Conservation (phyloP, 1,284 basidiomycete species). For the Irpex sp. region DNA sequence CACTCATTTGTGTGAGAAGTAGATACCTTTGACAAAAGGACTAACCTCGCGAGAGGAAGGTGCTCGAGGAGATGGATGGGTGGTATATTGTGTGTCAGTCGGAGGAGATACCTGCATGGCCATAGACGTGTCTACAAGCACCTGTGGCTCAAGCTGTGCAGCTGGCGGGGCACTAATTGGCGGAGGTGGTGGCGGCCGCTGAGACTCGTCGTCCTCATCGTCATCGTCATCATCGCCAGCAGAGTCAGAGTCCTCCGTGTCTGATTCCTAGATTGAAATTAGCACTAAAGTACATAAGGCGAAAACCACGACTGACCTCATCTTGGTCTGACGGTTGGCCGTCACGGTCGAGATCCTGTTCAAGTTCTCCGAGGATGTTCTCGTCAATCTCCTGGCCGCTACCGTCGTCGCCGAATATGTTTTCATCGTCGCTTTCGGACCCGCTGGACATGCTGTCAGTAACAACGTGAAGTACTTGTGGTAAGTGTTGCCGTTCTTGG, state of each 20-base stretch:
- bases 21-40: not conserved
- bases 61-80: conserved; percentile 15
- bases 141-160: not conserved
- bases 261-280: conserved; percentile 38
- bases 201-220: conserved; percentile 17
- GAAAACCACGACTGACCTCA: conserved; percentile 24
- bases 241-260: conserved; percentile 56
- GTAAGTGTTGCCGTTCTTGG: not conserved
- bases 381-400: conserved; percentile 50
- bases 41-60: conserved; percentile 10
- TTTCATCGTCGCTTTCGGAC: conserved; percentile 59
- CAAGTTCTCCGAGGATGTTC: conserved; percentile 47
- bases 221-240: conserved; percentile 42
- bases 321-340: conserved; percentile 28
- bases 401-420: conserved; percentile 40
- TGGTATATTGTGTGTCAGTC: conserved; percentile 7
- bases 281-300: not conserved
- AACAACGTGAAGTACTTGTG: not conserved
- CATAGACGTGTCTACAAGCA: not conserved
- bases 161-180: conserved; percentile 1
- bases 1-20: not conserved
- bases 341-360: conserved; percentile 48
- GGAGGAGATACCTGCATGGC: not conserved
- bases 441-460: conserved; percentile 49
- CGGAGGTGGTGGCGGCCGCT: conserved; percentile 3